Base-by-base conservation (phyloP, 306 rosid genomes). In the Urtica urens region DNA sequence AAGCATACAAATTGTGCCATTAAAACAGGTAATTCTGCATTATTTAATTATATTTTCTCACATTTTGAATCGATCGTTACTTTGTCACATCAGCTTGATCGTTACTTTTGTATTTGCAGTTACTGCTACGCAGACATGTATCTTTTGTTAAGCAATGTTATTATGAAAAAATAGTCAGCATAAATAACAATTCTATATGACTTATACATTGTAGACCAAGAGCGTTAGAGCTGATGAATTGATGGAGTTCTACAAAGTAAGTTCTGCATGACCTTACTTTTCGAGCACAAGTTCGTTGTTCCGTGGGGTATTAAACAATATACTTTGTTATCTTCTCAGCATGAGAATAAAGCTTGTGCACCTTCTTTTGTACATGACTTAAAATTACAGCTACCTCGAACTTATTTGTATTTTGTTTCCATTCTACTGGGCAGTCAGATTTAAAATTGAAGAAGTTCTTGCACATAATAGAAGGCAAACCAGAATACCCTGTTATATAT, bases 11-110 rank as follows among this genome's bases (percentile, higher is more conserved):
- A 83, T 88, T 66, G 78, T 63, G 1, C 97, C 97, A 20, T 70
- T 88, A 29, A 79, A 90, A 68, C 95, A 90, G 97, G 95, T 90
- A 67, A 13, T n/a, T n/a, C n/a, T n/a, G n/a, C n/a, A n/a, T n/a
- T n/a, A n/a, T n/a, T n/a, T n/a, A n/a, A n/a, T n/a, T n/a, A n/a
- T n/a, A n/a, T n/a, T n/a, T n/a, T n/a, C n/a, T n/a, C n/a, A n/a
- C n/a, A n/a, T n/a, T n/a, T n/a, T n/a, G n/a, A n/a, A n/a, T n/a
- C n/a, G n/a, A n/a, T n/a, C n/a, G n/a, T n/a, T n/a, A n/a, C n/a
- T n/a, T n/a, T n/a, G n/a, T n/a, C n/a, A n/a, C n/a, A n/a, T n/a
- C n/a, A n/a, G n/a, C n/a, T n/a, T n/a, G n/a, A n/a, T n/a, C n/a
- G n/a, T n/a, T n/a, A n/a, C n/a, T n/a, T n/a, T n/a, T n/a, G n/a